Conservation (phyloP, 2,329 filamentous ascomycete species). For the Sphaerostilbella broomeana region DNA sequence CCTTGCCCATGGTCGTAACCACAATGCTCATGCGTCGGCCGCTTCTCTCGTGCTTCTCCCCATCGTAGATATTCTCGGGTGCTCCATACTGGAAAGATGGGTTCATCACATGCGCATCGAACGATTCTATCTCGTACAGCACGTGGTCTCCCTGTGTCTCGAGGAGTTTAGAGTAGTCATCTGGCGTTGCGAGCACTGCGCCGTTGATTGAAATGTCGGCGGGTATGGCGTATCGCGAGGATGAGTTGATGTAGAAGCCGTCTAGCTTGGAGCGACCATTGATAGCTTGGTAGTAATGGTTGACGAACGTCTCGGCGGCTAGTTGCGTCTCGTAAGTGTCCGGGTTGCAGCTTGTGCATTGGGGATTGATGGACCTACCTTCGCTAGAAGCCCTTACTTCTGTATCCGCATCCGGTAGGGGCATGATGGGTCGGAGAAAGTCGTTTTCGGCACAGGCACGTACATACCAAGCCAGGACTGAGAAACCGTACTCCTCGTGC, state of each 20-base stretch:
- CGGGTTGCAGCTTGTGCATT: neutral
- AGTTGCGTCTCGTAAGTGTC: slow-evolving; percentile 2
- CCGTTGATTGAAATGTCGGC: slow-evolving; percentile 79
- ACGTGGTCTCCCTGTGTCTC: slow-evolving; percentile 52
- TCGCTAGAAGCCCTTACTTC: slow-evolving; percentile 42
- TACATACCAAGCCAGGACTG: no score
- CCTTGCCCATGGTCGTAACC: slow-evolving; percentile 66
- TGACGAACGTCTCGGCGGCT: slow-evolving; percentile 68
- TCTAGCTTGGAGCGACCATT: slow-evolving; percentile 55
- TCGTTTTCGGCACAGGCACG: no score
- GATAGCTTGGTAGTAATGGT: slow-evolving; percentile 69
- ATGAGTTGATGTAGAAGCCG: slow-evolving; percentile 63
- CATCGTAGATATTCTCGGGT: slow-evolving; percentile 37
- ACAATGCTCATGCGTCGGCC: slow-evolving; percentile 61
- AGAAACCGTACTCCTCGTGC: no score
- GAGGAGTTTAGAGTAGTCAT: slow-evolving; percentile 62
- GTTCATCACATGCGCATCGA: slow-evolving; percentile 75
- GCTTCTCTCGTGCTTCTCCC: slow-evolving; percentile 39
- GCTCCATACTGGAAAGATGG: slow-evolving; percentile 54
- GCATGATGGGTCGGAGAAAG: slow-evolving; percentile 23
- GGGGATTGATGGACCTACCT: slow-evolving; percentile 27
- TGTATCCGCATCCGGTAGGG: slow-evolving; percentile 34
- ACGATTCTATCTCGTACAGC: slow-evolving; percentile 66
- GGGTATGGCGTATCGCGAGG: slow-evolving; percentile 44
- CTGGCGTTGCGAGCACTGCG: slow-evolving; percentile 53